Percentiles rank a stretch among this genome's conserved stretches.
These are phyloP conservation scores for Populus nigra DNA, from an alignment of 345 rosid genomes.

Conservation along the genomic window DNA sequence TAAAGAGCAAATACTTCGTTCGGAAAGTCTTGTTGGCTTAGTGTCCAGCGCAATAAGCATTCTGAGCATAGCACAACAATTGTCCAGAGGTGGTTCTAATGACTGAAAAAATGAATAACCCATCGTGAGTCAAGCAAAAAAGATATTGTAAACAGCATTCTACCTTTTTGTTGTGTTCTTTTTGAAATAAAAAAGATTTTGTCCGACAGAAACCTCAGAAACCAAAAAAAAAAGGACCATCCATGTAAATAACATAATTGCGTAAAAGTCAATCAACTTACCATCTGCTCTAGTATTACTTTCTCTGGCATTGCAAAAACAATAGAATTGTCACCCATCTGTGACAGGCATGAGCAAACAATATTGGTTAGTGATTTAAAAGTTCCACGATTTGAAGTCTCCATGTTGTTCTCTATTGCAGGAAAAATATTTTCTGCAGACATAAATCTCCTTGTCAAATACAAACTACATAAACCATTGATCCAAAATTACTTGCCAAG, in stretches of 20 bases:
- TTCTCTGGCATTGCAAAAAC: slow-evolving; percentile 59
- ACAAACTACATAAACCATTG: slow-evolving; percentile 7
- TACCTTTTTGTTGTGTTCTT: not conserved
- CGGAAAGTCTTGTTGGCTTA: slow-evolving; percentile 66
- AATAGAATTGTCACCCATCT: slow-evolving; percentile 63
- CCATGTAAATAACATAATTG: not conserved
- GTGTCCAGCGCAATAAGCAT: slow-evolving; percentile 59
- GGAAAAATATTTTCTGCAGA: slow-evolving; percentile 43
- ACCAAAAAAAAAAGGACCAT: not conserved
- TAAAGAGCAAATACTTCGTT: slow-evolving; percentile 47
- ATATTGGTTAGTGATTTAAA: slow-evolving; percentile 42
- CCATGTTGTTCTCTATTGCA: slow-evolving; percentile 21
- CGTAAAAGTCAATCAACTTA: slow-evolving; percentile 35
- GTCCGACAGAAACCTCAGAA: not conserved
- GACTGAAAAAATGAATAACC: slow-evolving; percentile 34
- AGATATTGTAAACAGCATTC: not conserved
- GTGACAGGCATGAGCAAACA: slow-evolving; percentile 52
- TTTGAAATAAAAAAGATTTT: not conserved
- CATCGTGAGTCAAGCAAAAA: not conserved
- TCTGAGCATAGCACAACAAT: slow-evolving; percentile 69
- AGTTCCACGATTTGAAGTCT: slow-evolving; percentile 37
- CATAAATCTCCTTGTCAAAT: slow-evolving; percentile 14
- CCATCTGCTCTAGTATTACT: slow-evolving; percentile 51
- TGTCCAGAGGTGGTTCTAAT: slow-evolving; percentile 47
- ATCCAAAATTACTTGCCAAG: not conserved